Base-by-base conservation (phyloP, 1,139 yeast species). In the Candida pseudocylindracea region DNA sequence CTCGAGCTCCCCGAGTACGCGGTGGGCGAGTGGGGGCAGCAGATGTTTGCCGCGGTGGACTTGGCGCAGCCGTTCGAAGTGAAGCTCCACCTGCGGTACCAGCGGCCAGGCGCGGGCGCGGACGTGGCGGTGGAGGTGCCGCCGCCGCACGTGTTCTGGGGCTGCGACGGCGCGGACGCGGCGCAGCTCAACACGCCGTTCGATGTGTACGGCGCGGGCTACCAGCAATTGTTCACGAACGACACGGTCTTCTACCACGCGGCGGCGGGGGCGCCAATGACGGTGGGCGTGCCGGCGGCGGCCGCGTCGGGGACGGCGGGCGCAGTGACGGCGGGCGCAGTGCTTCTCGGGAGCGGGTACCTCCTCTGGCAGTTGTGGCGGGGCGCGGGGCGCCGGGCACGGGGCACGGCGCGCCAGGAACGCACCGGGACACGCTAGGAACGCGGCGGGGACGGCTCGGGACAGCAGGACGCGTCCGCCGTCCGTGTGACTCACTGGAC, bases 1-100 rank as follows among this genome's bases (percentile, higher is more conserved):
- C 43, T 60, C 36, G 67, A 60, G 39, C 43, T 56, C n/a, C 67
- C 67, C 0, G 63, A 47, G 30, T 60, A 60, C 39, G 45, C 48
- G 28, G 43, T 58, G 2, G 33, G 38, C 2, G 50, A 50, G 36
- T 60, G 67, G 67, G 67, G 67, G 0, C 53, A 48, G 35, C 64
- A 59, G 36, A 36, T 57, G 2, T 41, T 60, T 30, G 41, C 59
- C 34, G 55, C 55, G 36, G 42, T 41, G 27, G 32, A 31, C 3
- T 13, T 29, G 13, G 27, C 29, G 8, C 7, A 15, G 8, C 37
- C 37, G 11, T n/a, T 35, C 3, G 36, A 36, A 5, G 27, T 40
- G 29, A 37, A 38, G 11, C 33, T 40, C 8, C 43, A 40, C 28
- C 38, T 42, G 3, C 36, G 43, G 15, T 40, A 40, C 32, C 32